Conservation (phyloP, 139 green algal species). For the Tetradesmus obliquus region DNA sequence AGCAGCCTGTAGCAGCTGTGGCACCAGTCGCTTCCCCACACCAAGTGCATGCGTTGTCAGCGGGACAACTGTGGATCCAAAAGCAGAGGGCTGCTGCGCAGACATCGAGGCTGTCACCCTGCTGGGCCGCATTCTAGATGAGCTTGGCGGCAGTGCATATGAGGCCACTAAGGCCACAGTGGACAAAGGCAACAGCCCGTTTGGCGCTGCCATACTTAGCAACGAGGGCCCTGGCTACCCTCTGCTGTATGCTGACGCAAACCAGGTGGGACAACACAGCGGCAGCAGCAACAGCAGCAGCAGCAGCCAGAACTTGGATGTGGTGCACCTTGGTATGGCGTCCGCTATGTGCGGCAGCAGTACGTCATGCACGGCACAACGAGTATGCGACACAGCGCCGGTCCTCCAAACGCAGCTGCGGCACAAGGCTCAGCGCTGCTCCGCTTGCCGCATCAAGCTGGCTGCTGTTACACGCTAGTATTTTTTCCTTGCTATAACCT, state of each 20-base stretch:
- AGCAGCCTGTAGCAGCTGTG: neutral
- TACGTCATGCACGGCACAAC: no score
- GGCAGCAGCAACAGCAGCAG: neutral
- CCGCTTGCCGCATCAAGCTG: no score
- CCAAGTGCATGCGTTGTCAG: constrained; percentile 13
- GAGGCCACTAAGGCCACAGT: constrained; percentile 8
- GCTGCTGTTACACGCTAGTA: no score
- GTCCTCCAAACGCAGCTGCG: no score
- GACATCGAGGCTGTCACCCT: neutral
- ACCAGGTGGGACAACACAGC: constrained; percentile 2
- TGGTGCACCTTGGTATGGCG: no score
- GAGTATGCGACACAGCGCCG: no score
- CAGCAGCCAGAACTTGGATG: neutral
- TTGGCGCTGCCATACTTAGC: constrained; percentile 16
- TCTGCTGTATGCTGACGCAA: constrained; percentile 24
- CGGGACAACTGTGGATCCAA: neutral
- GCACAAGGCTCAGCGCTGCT: no score
- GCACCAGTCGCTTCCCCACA: neutral
- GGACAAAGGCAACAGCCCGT: constrained; percentile 33
- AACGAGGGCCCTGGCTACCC: constrained; percentile 9
- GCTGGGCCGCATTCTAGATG: neutral
- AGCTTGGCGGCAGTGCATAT: constrained; percentile 1
- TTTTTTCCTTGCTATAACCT: no score
- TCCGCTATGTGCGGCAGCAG: no score
- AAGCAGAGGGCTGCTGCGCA: neutral